phyloP scores from a whole-genome alignment of 176 grass and related monocot species.

The Ampelocalamus luodianensis region DNA sequence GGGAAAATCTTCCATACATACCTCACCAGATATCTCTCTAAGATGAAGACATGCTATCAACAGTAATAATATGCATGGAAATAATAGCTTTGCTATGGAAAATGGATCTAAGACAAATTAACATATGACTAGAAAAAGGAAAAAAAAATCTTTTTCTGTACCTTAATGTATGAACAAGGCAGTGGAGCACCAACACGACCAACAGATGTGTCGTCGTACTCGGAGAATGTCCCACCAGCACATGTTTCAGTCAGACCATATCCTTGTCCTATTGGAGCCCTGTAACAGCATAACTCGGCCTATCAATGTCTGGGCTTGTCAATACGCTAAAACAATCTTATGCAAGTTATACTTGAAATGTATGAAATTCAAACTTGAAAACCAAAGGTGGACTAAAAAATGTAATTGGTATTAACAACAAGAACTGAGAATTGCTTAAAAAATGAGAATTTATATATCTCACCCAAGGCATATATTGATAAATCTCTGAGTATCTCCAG shows the following conservation, averaged over 20 bases:
- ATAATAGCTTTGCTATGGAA: neutral
- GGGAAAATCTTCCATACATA: slow-evolving; percentile 22
- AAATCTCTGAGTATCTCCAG: slow-evolving; percentile 88
- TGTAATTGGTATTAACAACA: neutral
- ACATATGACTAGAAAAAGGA: slow-evolving; percentile 7
- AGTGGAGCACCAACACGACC: slow-evolving; percentile 89
- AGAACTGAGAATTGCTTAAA: neutral
- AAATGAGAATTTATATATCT: slow-evolving; percentile 46
- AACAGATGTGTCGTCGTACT: slow-evolving; percentile 82
- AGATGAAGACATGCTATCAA: neutral
- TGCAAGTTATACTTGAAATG: slow-evolving; percentile 18
- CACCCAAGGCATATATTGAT: slow-evolving; percentile 99
- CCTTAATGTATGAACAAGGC: slow-evolving; percentile 90
- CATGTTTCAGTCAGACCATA: slow-evolving; percentile 98
- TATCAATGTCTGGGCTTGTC: slow-evolving; percentile 18
- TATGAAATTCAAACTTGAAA: slow-evolving; percentile 1
- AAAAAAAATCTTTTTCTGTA: slow-evolving; percentile 27
- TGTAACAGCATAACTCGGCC: slow-evolving; percentile 40
- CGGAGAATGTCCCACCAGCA: slow-evolving; percentile 90
- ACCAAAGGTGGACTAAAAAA: neutral
- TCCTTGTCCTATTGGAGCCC: slow-evolving; percentile 91
- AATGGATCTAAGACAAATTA: neutral
- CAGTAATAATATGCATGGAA: neutral
- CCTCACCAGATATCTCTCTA: neutral
- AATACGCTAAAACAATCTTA: slow-evolving; percentile 1